These are phyloP conservation scores for Hymenoscyphus fraxineus DNA, from an alignment of 2,329 filamentous ascomycete species.

Conservation along the genomic window DNA sequence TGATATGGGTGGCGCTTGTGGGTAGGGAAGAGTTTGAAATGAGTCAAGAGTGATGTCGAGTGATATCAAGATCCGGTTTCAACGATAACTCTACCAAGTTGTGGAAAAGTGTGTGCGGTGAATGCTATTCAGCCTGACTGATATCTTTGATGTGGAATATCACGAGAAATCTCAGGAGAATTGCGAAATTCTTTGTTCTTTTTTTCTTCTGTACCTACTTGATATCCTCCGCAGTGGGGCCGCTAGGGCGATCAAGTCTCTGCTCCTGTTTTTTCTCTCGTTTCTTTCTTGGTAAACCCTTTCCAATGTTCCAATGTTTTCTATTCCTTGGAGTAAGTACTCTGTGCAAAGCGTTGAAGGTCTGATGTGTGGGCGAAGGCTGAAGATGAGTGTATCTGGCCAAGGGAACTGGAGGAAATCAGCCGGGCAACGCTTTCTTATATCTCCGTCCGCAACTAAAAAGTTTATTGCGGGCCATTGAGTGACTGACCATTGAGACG, in stretches of 20 bases:
- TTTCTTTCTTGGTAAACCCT: neutral
- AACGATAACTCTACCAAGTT: neutral
- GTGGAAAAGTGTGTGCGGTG: neutral
- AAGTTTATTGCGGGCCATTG: neutral
- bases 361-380: neutral
- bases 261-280: neutral
- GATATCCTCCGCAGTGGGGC: slow-evolving; percentile 3
- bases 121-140: slow-evolving; percentile 1
- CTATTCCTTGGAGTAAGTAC: neutral
- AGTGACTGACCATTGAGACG: slow-evolving; percentile 8
- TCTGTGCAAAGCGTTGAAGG: neutral
- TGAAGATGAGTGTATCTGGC: neutral
- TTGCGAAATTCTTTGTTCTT: slow-evolving; percentile 3
- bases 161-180: slow-evolving; percentile 3
- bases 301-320: neutral
- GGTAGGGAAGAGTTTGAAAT: slow-evolving; percentile 10
- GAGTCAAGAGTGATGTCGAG: slow-evolving; percentile 2
- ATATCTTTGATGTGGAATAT: slow-evolving; percentile 4
- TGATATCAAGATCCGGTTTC: neutral
- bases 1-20: slow-evolving; percentile 3
- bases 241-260: neutral
- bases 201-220: slow-evolving; percentile 5
- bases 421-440: neutral
- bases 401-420: neutral
- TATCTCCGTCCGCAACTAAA: neutral